Evolutionary conservation across 176 grass and related monocot species (phyloP).

Genomic region (Oryza nivara): DNA sequence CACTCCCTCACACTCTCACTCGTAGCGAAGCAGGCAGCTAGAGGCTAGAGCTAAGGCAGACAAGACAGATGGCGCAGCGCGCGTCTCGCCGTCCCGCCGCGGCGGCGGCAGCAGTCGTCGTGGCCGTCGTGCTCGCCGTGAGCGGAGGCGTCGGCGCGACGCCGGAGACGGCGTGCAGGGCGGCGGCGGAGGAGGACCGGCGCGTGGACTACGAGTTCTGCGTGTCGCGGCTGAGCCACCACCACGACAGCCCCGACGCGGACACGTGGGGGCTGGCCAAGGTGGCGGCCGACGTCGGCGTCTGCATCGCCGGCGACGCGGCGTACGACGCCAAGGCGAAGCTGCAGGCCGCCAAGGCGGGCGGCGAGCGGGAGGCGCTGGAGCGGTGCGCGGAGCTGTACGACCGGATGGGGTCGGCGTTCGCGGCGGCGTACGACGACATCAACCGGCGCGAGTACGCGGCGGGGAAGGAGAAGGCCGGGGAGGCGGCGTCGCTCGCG

Average conservation of each 20-base stretch:
- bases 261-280: slow-evolving; percentile 48
- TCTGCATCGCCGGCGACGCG: slow-evolving; percentile 6
- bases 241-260: slow-evolving; percentile 44
- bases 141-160: background rate
- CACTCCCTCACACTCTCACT: background rate
- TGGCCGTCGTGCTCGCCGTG: background rate
- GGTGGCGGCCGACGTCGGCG: slow-evolving; percentile 41
- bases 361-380: background rate
- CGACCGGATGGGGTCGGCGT: background rate
- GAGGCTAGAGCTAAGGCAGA: background rate
- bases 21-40: background rate
- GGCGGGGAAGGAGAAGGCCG: slow-evolving; percentile 8
- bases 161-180: slow-evolving; percentile 28
- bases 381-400: slow-evolving; percentile 25
- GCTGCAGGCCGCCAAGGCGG: background rate
- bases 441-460: slow-evolving; percentile 33
- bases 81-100: background rate
- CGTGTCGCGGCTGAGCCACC: slow-evolving; percentile 27
- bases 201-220: slow-evolving; percentile 43
- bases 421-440: slow-evolving; percentile 33
- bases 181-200: slow-evolving; percentile 4
- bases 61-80: background rate
- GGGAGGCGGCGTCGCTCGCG: background rate
- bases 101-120: background rate
- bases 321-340: slow-evolving; percentile 4